These are phyloP conservation scores for Pythium volutum DNA, from an alignment of 352 stramenopile genomes.

Conservation along the genomic window DNA sequence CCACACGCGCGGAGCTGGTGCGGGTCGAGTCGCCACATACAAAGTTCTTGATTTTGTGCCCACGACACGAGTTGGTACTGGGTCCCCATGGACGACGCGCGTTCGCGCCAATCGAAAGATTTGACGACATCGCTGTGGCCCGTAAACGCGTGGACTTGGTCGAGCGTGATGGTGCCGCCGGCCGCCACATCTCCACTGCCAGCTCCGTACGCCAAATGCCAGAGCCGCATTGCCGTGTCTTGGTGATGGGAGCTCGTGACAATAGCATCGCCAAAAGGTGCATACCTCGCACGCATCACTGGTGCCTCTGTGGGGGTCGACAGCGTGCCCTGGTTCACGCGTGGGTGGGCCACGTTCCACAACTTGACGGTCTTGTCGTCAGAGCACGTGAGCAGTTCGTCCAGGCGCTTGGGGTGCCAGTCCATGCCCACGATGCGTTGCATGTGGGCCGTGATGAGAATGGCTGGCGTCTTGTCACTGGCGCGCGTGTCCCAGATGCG, in stretches of 20 bases:
- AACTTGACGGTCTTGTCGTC: slow-evolving; percentile 86
- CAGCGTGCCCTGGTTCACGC: slow-evolving; percentile 58
- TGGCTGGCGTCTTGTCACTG: slow-evolving; percentile 46
- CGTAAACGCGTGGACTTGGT: slow-evolving; percentile 58
- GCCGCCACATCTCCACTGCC: not conserved
- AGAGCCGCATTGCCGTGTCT: slow-evolving; percentile 63
- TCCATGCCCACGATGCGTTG: slow-evolving; percentile 83
- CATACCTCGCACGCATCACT: slow-evolving; percentile 72
- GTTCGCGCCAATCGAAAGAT: slow-evolving; percentile 62
- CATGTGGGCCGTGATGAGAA: slow-evolving; percentile 75
- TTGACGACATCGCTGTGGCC: slow-evolving; percentile 65
- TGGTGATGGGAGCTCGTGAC: slow-evolving; percentile 70
- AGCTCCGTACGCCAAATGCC: slow-evolving; percentile 43
- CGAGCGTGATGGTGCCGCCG: slow-evolving; percentile 19
- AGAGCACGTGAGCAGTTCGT: slow-evolving; percentile 83
- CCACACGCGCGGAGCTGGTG: slow-evolving; percentile 37
- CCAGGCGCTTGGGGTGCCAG: slow-evolving; percentile 72
- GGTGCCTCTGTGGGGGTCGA: slow-evolving; percentile 61
- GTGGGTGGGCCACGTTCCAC: slow-evolving; percentile 68
- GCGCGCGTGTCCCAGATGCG: slow-evolving; percentile 72
- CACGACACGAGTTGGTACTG: slow-evolving; percentile 76
- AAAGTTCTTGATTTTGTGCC: slow-evolving; percentile 78
- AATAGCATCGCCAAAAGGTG: slow-evolving; percentile 78
- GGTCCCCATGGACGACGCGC: slow-evolving; percentile 24
- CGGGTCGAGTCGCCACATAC: slow-evolving; percentile 66